phyloP scores from a whole-genome alignment of 495 filamentous ascomycete genomes.

The Aspergillus kassunensis region DNA sequence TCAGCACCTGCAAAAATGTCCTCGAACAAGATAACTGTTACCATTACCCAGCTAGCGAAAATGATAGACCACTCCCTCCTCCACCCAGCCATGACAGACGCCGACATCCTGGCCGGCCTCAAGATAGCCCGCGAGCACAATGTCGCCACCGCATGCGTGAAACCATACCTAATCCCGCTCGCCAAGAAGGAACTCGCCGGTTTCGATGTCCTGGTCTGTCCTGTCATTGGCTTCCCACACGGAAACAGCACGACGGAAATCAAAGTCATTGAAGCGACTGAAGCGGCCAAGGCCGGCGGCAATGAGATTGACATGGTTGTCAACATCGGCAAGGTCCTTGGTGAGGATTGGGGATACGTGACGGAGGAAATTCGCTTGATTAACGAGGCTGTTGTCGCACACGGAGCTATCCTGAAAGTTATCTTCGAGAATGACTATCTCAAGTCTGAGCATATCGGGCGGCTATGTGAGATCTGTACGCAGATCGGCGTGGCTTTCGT shows the following conservation, averaged over 20 bases:
- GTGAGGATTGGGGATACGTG: constrained; percentile 54
- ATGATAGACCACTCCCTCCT: constrained; percentile 59
- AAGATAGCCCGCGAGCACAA: constrained; percentile 39
- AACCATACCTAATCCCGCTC: constrained; percentile 48
- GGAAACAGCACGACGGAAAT: constrained; percentile 52
- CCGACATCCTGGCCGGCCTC: constrained; percentile 47
- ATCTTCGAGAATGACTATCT: constrained; percentile 57
- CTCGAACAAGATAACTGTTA: constrained; percentile 38
- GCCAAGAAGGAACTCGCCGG: constrained; percentile 43
- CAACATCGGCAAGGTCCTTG: constrained; percentile 53
- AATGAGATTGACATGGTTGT: constrained; percentile 58
- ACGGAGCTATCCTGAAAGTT: constrained; percentile 49
- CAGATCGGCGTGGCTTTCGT: constrained; percentile 47
- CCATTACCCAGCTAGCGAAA: constrained; percentile 51
- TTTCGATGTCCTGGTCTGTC: constrained; percentile 47
- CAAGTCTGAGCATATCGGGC: constrained; percentile 38
- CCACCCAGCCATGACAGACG: constrained; percentile 57
- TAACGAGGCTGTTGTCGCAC: constrained; percentile 38
- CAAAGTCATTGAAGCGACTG: constrained; percentile 49
- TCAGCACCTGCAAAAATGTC: background rate
- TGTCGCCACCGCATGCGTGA: constrained; percentile 55
- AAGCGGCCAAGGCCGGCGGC: constrained; percentile 44
- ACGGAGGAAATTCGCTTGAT: constrained; percentile 44
- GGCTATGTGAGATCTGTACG: constrained; percentile 50
- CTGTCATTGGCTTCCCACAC: constrained; percentile 57